phyloP scores from a whole-genome alignment of 2,329 filamentous ascomycete species.

The Botrytis hyacinthi region DNA sequence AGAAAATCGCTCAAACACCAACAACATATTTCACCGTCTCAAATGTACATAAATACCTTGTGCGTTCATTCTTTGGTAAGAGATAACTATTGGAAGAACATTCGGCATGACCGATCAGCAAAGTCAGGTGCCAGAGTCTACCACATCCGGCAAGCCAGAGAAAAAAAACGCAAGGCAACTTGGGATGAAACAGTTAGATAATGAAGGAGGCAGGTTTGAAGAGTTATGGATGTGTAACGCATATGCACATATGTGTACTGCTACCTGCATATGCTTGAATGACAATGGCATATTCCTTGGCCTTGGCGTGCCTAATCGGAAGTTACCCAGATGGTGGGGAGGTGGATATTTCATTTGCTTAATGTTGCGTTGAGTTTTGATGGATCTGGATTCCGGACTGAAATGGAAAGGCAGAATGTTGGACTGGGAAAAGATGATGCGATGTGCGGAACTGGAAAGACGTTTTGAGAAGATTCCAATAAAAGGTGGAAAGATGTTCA shows the following conservation, averaged over 20 bases:
- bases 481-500: background rate
- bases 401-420: too few species aligned
- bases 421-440: background rate
- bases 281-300: slow-evolving; percentile 8
- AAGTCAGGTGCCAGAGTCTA: background rate
- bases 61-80: slow-evolving; percentile 16
- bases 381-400: background rate
- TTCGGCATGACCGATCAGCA: background rate
- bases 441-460: background rate
- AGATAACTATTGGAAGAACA: background rate
- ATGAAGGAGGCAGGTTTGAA: slow-evolving; percentile 2
- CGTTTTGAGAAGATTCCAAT: background rate
- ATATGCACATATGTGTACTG: slow-evolving; percentile 1
- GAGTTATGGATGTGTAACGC: background rate
- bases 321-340: background rate
- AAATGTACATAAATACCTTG: background rate
- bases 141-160: background rate
- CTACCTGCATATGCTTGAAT: slow-evolving; percentile 13
- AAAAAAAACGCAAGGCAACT: background rate
- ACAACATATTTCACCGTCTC: background rate
- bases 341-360: background rate
- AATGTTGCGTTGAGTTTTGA: background rate
- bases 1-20: background rate
- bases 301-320: slow-evolving; percentile 1
- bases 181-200: slow-evolving; percentile 1